A percentile compares a stretch with the other conserved stretches of the same genome.
phyloP scores from a whole-genome alignment of 495 filamentous ascomycete species.

The Penicillium psychrofluorescens region DNA sequence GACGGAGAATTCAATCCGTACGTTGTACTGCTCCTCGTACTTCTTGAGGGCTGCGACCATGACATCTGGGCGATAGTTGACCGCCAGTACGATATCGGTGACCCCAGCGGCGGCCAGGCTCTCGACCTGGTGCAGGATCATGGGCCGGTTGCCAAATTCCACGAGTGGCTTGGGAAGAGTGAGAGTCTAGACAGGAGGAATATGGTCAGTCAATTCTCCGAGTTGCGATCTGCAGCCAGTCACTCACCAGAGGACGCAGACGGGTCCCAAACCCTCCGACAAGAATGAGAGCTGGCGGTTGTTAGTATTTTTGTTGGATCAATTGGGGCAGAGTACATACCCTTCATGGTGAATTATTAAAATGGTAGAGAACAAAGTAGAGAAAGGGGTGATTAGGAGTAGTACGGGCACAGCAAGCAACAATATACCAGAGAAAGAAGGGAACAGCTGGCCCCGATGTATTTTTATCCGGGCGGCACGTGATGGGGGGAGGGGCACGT shows the following conservation, averaged over 20 bases:
- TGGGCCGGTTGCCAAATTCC: slow-evolving; percentile 96
- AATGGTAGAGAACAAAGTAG: slow-evolving; percentile 6
- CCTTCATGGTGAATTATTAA: slow-evolving; percentile 39
- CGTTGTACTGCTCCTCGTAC: slow-evolving; percentile 87
- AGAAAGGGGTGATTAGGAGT: background rate
- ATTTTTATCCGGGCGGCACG: slow-evolving; percentile 25
- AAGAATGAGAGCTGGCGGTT: slow-evolving; percentile 81
- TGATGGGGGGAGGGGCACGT: slow-evolving; percentile 17
- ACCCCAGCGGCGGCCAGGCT: slow-evolving; percentile 91
- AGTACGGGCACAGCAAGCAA: too few relatives aligned
- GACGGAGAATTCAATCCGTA: slow-evolving; percentile 94
- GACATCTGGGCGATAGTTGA: slow-evolving; percentile 97
- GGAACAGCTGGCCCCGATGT: slow-evolving; percentile 29
- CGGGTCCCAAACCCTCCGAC: slow-evolving; percentile 99
- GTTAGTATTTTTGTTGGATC: slow-evolving; percentile 3
- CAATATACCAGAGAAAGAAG: slow-evolving; percentile 4
- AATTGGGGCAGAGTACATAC: slow-evolving; percentile 23
- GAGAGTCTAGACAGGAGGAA: slow-evolving; percentile 58
- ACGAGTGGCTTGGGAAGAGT: slow-evolving; percentile 96
- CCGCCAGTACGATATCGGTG: slow-evolving; percentile 94
- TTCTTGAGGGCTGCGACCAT: slow-evolving; percentile 75
- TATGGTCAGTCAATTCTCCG: slow-evolving; percentile 4
- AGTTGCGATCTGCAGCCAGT: slow-evolving; percentile 11
- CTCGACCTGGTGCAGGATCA: slow-evolving; percentile 98
- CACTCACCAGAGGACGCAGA: slow-evolving; percentile 89